Base-by-base conservation (phyloP, 345 rosid species). In the Lepidium africanum region DNA sequence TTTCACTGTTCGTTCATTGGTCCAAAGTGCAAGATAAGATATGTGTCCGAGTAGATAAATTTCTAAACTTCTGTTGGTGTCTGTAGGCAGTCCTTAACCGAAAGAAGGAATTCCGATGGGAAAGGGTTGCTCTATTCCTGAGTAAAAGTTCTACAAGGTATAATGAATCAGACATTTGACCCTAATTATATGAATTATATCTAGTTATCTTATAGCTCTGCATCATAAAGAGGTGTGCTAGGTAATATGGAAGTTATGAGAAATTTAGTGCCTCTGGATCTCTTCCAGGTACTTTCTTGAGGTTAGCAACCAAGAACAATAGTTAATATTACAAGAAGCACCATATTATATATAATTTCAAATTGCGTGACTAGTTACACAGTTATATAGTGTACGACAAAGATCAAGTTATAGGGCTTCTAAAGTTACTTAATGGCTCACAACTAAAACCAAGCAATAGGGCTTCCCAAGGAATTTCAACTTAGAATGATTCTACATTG, bases 61-160 rank as follows among this genome's bases (percentile, higher is more conserved):
- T 25, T 63, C 33, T 6, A 5, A 27, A 53, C 47, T 70, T 42
- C 23, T 72, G 40, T 39, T 68, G 65, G 50, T 70, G 53, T 71
- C 30, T 76, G 55, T 69, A 92, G 96, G 97, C 85, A 55, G 86
- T 90, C 63, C 81, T 92, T 43, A 85, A 82, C 72, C 88, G 67
- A 81, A 83, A 71, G 75, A 92, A 88, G 80, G 96, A 92, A 80
- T 88, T 92, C 56, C 88, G 75, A 43, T 92, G 98, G 97, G 88
- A 84, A 70, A 85, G 92, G 73, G 80, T 90, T 65, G 73, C 87
- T 65, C 83, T 85, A 69, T 86, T 92, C 85, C 77, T 92, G 35
- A 80, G 80, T 78, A 83, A 88, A 32, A 86, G 86, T 52, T 77
- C 83, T 37, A 80, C 83, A 10, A 79, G 97, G 98, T 86, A 81